A percentile compares a stretch with the other conserved stretches of the same genome.
These are phyloP conservation scores for Solanum corneliomulleri DNA, from an alignment of 257 asterid species.

Conservation along the genomic window DNA sequence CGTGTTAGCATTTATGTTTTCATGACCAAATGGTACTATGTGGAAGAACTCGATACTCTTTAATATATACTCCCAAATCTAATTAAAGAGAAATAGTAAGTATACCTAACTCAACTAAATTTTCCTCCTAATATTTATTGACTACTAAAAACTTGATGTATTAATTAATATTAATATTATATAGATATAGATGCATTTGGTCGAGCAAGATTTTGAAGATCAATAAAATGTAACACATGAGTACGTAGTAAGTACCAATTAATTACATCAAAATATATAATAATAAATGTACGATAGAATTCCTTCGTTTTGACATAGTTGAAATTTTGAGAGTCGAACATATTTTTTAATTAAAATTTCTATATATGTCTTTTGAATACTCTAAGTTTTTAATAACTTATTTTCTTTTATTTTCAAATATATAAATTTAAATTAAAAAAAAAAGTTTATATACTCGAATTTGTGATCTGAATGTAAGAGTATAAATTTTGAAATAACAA, in stretches of 20 bases:
- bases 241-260: neutral
- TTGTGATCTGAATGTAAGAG: neutral
- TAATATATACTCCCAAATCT: neutral
- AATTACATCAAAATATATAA: too few relatives aligned
- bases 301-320: too few relatives aligned
- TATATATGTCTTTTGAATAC: too few relatives aligned
- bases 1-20: neutral
- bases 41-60: neutral
- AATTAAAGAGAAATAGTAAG: neutral
- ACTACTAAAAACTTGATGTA: neutral
- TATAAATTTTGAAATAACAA: too few relatives aligned
- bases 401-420: too few relatives aligned
- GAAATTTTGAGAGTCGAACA: too few relatives aligned
- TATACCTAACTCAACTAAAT: neutral
- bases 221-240: neutral
- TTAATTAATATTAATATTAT: too few relatives aligned
- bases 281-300: too few relatives aligned
- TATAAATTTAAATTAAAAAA: too few relatives aligned
- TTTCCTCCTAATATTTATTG: neutral
- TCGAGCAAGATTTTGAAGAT: neutral
- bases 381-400: too few relatives aligned
- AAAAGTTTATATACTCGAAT: neutral
- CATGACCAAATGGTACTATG: neutral
- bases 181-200: neutral
- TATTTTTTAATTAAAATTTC: too few relatives aligned